Conservation (phyloP, 176 grass and related monocot genomes). For the Triticum dicoccoides region DNA sequence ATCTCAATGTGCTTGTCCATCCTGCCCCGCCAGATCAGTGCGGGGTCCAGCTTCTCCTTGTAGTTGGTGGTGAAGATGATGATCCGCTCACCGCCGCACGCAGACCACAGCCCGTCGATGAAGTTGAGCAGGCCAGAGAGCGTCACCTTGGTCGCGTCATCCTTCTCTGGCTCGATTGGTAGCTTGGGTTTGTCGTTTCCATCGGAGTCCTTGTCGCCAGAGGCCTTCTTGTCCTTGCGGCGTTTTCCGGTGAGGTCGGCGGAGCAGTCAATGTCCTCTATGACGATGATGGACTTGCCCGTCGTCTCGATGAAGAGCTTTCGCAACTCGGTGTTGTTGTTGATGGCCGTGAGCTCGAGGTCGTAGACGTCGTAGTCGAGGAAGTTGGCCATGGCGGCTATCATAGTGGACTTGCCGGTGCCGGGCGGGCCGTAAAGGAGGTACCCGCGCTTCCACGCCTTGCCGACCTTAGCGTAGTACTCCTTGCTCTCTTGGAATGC, state of each 20-base stretch:
- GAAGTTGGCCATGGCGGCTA: constrained; percentile 73
- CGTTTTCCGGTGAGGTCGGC: constrained; percentile 61
- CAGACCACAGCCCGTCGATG: constrained; percentile 69
- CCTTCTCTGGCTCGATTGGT: neutral
- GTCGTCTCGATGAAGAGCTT: constrained; percentile 82
- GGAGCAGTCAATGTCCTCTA: constrained; percentile 79
- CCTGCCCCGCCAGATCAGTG: constrained; percentile 53
- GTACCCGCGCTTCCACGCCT: constrained; percentile 67
- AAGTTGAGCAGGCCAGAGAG: constrained; percentile 64
- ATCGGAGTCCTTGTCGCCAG: neutral
- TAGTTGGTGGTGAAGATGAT: constrained; percentile 68
- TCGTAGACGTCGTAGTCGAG: constrained; percentile 76
- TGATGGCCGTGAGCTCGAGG: constrained; percentile 61
- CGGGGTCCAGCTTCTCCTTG: constrained; percentile 56
- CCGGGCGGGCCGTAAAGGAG: constrained; percentile 44
- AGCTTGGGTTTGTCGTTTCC: neutral
- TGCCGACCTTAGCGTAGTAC: constrained; percentile 65
- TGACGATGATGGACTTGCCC: constrained; percentile 66
- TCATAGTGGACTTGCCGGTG: constrained; percentile 82
- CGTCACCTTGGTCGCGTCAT: constrained; percentile 44
- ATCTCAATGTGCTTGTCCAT: constrained; percentile 75
- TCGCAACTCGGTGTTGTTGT: constrained; percentile 67
- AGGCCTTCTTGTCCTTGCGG: constrained; percentile 36
- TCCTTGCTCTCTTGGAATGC: constrained; percentile 55
- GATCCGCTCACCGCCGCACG: constrained; percentile 57